These are phyloP conservation scores for Laetiporus sulphureus DNA, from an alignment of 1,284 basidiomycete genomes.

Conservation along the genomic window DNA sequence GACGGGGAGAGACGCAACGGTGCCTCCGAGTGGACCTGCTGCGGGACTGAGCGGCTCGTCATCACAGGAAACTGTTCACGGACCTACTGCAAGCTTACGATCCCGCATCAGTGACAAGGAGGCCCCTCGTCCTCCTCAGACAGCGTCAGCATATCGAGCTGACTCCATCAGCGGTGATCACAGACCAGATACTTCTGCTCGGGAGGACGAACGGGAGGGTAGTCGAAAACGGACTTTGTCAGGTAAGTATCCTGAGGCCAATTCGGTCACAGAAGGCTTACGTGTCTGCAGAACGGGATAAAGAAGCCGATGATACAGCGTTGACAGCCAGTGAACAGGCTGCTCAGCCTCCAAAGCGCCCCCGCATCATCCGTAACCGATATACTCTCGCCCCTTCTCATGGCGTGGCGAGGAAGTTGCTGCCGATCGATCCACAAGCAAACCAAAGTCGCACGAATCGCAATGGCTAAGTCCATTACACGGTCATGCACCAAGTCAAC, in stretches of 20 bases:
- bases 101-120: conserved; percentile 64
- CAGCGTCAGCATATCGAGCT: conserved; percentile 34
- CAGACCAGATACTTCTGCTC: conserved; percentile 8
- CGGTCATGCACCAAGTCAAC: too few relatives aligned
- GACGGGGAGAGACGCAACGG: conserved; percentile 13
- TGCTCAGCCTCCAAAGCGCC: conserved; percentile 28
- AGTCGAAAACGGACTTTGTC: conserved; percentile 57
- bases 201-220: conserved; percentile 59
- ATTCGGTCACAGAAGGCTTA: neutral
- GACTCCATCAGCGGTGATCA: conserved; percentile 24
- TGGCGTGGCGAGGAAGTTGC: conserved; percentile 47
- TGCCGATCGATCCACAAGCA: conserved; percentile 53
- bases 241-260: conserved; percentile 40
- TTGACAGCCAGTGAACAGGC: conserved; percentile 17
- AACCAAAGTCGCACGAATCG: conserved; percentile 45
- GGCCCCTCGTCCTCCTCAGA: conserved; percentile 30
- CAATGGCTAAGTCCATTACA: conserved; percentile 32
- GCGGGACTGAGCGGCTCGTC: conserved; percentile 7
- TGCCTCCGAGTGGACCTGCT: conserved; percentile 11
- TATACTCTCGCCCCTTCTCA: conserved; percentile 26
- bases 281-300: conserved; percentile 45
- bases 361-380: conserved; percentile 36
- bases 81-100: conserved; percentile 42
- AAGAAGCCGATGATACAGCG: conserved; percentile 31
- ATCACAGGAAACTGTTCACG: conserved; percentile 8